Base-by-base conservation (phyloP, 2,329 filamentous ascomycete species). In the Ceratocystis cacaofunesta region DNA sequence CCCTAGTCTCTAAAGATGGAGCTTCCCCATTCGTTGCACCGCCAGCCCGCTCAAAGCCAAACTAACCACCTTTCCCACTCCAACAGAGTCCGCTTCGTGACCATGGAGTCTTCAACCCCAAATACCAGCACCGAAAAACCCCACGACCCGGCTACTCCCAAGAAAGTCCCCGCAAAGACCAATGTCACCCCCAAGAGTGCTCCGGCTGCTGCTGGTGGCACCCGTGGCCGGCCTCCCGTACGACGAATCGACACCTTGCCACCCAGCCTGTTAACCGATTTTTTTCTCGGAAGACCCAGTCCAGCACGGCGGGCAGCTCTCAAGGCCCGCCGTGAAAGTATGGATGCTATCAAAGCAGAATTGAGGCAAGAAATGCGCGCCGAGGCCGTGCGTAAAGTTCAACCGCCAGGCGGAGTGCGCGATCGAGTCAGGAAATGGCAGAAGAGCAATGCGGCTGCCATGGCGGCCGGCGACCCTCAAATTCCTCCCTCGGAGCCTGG, bases 361-460 rank as follows among this genome's bases (percentile, higher is more conserved):
- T 65, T 78, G 66, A 73, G 76, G 25, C 68, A 68, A 25, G 71
- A 69, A 64, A 71, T 72, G 70, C 66, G 69, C 15, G 74, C 76
- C 48, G 82, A 78, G 5, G 75, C 79, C n/a, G 82, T 81, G 63
- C 80, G 75, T 72, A 84, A 77, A 74, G 78, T 84, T 70, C 85
- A 78, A 75, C 82, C 77, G 71, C 88, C 84, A 0, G 81, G 82
- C 2, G 83, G 83, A n/a, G 88, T 95, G 61, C 83, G 83, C 68
- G 87, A 89, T 69, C 85, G 91, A 71, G 89, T 96, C 64, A 87
- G 86, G 70, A 82, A 86, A 75, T 96, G 91, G 91, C 90, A 96
- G 74, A 87, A 87, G 72, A 79, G 86, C 69, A 90, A 88, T 71
- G 88, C 86, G 43, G 81, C 82, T 5, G 86, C 85, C 30, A 81